Evolutionary conservation across 2,329 filamentous ascomycete species (phyloP), one percentile per base, ranked within the genome.

Genomic region (Diaporthe sp.): DNA sequence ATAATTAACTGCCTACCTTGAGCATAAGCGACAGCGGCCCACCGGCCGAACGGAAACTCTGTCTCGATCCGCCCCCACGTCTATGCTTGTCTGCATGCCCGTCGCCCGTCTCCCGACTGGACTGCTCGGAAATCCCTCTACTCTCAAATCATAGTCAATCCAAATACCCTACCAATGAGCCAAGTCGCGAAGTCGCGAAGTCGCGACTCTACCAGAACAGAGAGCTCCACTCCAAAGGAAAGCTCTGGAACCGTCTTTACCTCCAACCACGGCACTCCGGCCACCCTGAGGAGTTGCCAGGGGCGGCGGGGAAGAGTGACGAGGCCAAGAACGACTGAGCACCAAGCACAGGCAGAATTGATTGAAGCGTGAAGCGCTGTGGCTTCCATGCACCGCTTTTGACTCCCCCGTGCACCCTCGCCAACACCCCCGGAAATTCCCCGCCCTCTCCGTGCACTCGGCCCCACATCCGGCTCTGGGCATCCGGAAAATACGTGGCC

Each of bases 1-100:
- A 49, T 65, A 49, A 49, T 49, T n/a, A 65, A 22, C 6, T 39
- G 15, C 51, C 5, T 37, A 37, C 55, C 55, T 17, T 7, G 5
- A 2, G 15, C 19, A 10, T n/a, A n/a, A 28, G 62, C 62, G 46
- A 25, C 62, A 9, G 51, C 62, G 46, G 62, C 62, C 46, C 28
- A 58, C 61, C 72, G 72, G 72, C 72, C 72, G 61, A 74, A 74
- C 72, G 72, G 72, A 74, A 74, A 68, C 51, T 42, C 37, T 61
- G 57, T 65, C 55, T 59, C 34, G 46, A 65, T 17, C 42, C 19
- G 44, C 61, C 62, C 28, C 44, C 46, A 7, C 44, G 61, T 34
- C 13, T 9, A 31, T 53, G 62, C 62, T 37, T 37, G 31, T 62
- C 58, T 46, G 28, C 39, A 13, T n/a, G 61, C 61, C 42, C 5